Percentiles rank a stretch among this genome's conserved stretches.
phyloP scores from a whole-genome alignment of 352 stramenopile genomes.

The Pythium grandisporangium region DNA sequence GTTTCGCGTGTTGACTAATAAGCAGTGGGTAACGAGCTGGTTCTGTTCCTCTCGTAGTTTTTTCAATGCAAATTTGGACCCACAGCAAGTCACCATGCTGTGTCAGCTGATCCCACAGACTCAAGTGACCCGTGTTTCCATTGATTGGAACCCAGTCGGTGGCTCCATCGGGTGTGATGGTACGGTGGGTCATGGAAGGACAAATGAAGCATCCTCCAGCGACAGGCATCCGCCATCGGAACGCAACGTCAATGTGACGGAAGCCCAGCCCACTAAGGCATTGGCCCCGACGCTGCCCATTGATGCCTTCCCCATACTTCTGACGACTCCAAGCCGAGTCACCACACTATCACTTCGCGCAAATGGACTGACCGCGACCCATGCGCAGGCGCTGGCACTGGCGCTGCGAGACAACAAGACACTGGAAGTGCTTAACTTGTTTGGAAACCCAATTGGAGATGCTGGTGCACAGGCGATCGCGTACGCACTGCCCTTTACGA shows the following conservation, averaged over 20 bases:
- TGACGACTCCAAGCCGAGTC: no score
- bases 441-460: slow-evolving; percentile 53
- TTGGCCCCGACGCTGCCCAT: no score
- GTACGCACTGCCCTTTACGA: slow-evolving; percentile 44
- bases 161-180: no score
- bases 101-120: slow-evolving; percentile 41
- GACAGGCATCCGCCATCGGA: no score
- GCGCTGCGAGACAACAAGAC: slow-evolving; percentile 32
- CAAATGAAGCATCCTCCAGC: no score
- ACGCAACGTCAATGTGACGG: no score
- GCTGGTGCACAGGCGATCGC: slow-evolving; percentile 41
- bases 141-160: slow-evolving; percentile 77
- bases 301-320: no score
- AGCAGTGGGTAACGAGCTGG: no score
- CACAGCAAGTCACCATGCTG: slow-evolving; percentile 38
- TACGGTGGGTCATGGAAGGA: no score
- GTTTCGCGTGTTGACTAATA: no score
- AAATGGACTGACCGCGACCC: slow-evolving; percentile 33
- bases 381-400: slow-evolving; percentile 26
- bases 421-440: slow-evolving; percentile 59
- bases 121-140: slow-evolving; percentile 35
- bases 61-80: slow-evolving; percentile 47
- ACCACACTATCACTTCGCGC: slow-evolving; percentile 53
- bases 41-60: no score
- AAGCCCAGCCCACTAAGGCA: no score